phyloP scores from a whole-genome alignment of 306 rosid genomes.

The Macrotyloma uniflorum region DNA sequence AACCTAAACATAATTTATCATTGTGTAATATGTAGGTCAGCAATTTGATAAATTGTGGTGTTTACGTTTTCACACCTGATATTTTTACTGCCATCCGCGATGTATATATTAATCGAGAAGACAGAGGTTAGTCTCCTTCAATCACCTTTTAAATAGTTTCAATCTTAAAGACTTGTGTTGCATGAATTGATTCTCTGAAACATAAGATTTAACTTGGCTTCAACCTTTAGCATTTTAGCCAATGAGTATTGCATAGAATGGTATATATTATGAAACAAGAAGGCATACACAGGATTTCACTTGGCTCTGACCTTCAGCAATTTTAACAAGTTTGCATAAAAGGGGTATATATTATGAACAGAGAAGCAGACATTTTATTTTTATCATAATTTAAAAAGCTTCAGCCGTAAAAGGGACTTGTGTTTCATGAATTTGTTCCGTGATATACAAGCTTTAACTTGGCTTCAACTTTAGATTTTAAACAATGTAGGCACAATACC shows the following conservation, averaged over 20 bases:
- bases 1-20: conserved; percentile 33
- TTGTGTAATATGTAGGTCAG: conserved; percentile 64
- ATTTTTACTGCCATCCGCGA: conserved; percentile 68
- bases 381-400: neutral
- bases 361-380: too few relatives aligned
- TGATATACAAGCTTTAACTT: neutral
- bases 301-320: neutral
- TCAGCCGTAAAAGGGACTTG: neutral
- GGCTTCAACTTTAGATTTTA: neutral
- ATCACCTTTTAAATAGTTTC: neutral
- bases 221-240: neutral
- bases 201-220: conserved; percentile 1
- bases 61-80: conserved; percentile 75
- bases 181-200: conserved; percentile 18
- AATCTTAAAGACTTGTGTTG: neutral
- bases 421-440: conserved; percentile 5
- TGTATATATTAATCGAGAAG: conserved; percentile 71
- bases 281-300: neutral
- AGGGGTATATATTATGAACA: neutral
- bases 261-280: neutral
- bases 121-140: conserved; percentile 64
- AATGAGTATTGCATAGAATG: neutral
- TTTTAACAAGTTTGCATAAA: neutral
- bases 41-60: conserved; percentile 88
- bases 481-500: neutral